These are phyloP conservation scores for Dioscorea zingiberensis DNA, from an alignment of 106 monocot genomes.

Conservation along the genomic window DNA sequence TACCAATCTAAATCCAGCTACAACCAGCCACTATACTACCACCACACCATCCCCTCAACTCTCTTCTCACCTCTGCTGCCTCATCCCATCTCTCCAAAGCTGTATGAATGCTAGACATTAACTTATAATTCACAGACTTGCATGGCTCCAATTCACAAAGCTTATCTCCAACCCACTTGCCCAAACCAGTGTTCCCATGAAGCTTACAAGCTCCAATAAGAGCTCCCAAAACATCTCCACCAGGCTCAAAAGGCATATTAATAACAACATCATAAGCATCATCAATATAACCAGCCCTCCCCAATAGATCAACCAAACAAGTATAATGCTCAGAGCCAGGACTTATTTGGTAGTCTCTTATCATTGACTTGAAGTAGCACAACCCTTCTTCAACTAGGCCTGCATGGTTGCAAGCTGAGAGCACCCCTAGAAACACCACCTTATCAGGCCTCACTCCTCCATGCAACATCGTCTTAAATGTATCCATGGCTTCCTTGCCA, in stretches of 20 bases:
- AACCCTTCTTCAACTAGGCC: slow-evolving; percentile 55
- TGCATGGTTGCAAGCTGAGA: slow-evolving; percentile 61
- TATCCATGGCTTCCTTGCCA: slow-evolving; percentile 20
- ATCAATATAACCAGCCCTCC: slow-evolving; percentile 36
- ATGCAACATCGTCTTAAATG: slow-evolving; percentile 45
- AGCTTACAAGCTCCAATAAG: slow-evolving; percentile 56
- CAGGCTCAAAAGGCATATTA: slow-evolving; percentile 22
- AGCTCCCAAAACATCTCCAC: slow-evolving; percentile 44
- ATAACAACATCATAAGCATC: slow-evolving; percentile 37
- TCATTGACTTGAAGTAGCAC: slow-evolving; percentile 42
- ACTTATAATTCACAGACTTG: slow-evolving; percentile 30
- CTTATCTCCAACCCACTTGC: slow-evolving; percentile 38
- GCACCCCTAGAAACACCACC: slow-evolving; percentile 39
- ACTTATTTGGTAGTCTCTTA: slow-evolving; percentile 33
- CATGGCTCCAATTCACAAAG: slow-evolving; percentile 32
- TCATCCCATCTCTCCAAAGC: slow-evolving; percentile 26
- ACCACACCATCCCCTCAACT: slow-evolving; percentile 23
- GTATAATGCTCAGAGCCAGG: slow-evolving; percentile 41
- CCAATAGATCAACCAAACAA: slow-evolving; percentile 63
- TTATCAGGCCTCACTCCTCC: slow-evolving; percentile 38
- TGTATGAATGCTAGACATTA: slow-evolving; percentile 39
- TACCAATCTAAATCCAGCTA: slow-evolving; percentile 41
- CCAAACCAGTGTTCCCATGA: slow-evolving; percentile 30
- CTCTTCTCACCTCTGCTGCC: slow-evolving; percentile 29
- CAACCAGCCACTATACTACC: slow-evolving; percentile 29